Conservation (phyloP, 2,329 filamentous ascomycete species). For the Aureobasidium namibiae region DNA sequence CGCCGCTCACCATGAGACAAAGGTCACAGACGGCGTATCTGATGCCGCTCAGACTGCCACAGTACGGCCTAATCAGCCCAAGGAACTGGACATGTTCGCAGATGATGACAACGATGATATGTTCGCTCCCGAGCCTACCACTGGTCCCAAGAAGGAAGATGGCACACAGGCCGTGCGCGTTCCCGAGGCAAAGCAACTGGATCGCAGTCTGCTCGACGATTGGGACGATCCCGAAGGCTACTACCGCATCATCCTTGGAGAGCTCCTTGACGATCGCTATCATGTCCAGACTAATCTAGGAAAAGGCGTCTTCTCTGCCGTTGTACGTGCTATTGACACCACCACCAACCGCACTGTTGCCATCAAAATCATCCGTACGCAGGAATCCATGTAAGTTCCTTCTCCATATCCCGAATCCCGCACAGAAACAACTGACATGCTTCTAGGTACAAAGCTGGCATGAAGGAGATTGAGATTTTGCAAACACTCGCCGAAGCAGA, state of each 20-base stretch:
- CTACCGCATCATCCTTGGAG: slow-evolving; percentile 88
- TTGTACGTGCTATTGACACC: slow-evolving; percentile 79
- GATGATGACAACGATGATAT: slow-evolving; percentile 71
- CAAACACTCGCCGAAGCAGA: slow-evolving; percentile 80
- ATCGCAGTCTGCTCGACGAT: slow-evolving; percentile 76
- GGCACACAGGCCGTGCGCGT: slow-evolving; percentile 40
- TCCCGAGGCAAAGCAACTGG: slow-evolving; percentile 48
- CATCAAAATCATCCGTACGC: slow-evolving; percentile 96
- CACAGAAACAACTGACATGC: not conserved
- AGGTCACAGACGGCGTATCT: slow-evolving; percentile 23
- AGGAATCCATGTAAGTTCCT: slow-evolving; percentile 61
- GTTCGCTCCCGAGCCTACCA: slow-evolving; percentile 72
- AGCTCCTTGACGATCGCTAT: slow-evolving; percentile 82
- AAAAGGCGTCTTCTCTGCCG: slow-evolving; percentile 92
- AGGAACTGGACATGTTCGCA: slow-evolving; percentile 57
- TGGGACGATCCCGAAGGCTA: slow-evolving; percentile 93
- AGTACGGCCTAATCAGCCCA: slow-evolving; percentile 22
- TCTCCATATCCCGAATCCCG: too few species aligned
- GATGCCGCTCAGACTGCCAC: not conserved
- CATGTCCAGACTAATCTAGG: slow-evolving; percentile 81
- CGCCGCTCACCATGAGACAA: slow-evolving; percentile 15
- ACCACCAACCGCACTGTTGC: slow-evolving; percentile 61
- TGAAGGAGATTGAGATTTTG: slow-evolving; percentile 90
- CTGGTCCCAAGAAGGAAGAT: slow-evolving; percentile 27
- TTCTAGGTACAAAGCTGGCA: slow-evolving; percentile 65